phyloP scores from a whole-genome alignment of 805 yeast species.

The Diddensiella santjacobensis region DNA sequence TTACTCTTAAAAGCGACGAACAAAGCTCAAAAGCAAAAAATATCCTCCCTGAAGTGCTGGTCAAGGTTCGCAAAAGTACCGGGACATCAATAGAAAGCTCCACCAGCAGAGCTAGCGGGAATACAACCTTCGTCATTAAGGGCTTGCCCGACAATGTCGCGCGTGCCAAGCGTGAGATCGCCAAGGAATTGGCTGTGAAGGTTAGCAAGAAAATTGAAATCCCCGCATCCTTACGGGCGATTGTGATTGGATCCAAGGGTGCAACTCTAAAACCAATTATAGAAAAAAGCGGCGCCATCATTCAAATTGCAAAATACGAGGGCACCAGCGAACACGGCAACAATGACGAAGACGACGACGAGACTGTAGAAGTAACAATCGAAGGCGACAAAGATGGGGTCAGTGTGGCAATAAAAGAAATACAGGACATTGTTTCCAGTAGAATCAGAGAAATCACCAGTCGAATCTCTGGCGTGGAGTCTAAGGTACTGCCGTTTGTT shows the following conservation, averaged over 20 bases:
- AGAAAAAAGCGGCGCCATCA: slow-evolving; percentile 59
- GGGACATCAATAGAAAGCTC: slow-evolving; percentile 78
- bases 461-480: slow-evolving; percentile 24
- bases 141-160: slow-evolving; percentile 67
- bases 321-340: neutral
- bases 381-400: slow-evolving; percentile 87
- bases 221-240: slow-evolving; percentile 73
- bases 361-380: slow-evolving; percentile 56
- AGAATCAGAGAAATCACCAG: slow-evolving; percentile 48
- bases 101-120: slow-evolving; percentile 65
- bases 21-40: slow-evolving; percentile 58
- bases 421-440: slow-evolving; percentile 68
- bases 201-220: slow-evolving; percentile 55
- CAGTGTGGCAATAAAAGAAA: slow-evolving; percentile 63
- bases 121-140: slow-evolving; percentile 76
- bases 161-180: slow-evolving; percentile 69
- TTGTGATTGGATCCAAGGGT: slow-evolving; percentile 86
- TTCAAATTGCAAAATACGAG: slow-evolving; percentile 53
- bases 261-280: slow-evolving; percentile 74
- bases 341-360: slow-evolving; percentile 57
- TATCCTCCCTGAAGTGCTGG: slow-evolving; percentile 65
- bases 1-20: slow-evolving; percentile 65
- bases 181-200: slow-evolving; percentile 75
- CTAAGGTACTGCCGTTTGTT: slow-evolving; percentile 30
- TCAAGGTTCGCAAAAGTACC: slow-evolving; percentile 55